Conservation (phyloP, 2,329 filamentous ascomycete species). For the Aspergillus clavatus region DNA sequence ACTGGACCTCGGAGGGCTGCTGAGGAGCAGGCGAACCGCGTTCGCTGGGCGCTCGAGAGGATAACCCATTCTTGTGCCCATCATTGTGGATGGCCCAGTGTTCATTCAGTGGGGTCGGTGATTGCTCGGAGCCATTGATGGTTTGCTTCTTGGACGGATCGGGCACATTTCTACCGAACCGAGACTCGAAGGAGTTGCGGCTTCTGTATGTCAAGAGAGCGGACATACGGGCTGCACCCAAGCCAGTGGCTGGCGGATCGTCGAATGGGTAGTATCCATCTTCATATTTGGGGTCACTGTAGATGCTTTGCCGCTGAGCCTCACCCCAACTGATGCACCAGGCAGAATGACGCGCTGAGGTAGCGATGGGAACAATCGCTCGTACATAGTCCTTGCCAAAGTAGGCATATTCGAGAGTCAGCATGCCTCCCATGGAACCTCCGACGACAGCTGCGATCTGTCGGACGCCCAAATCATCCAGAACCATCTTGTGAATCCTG, state of each 20-base stretch:
- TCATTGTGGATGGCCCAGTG: slow-evolving; percentile 82
- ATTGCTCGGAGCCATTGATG: slow-evolving; percentile 64
- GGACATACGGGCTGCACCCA: slow-evolving; percentile 94
- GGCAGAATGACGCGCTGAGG: slow-evolving; percentile 52
- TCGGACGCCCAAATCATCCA: slow-evolving; percentile 51
- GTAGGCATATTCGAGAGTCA: slow-evolving; percentile 60
- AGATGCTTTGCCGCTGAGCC: slow-evolving; percentile 65
- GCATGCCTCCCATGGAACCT: slow-evolving; percentile 57
- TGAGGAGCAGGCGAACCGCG: slow-evolving; percentile 25
- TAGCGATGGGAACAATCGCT: slow-evolving; percentile 53
- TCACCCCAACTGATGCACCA: slow-evolving; percentile 59
- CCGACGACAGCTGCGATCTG: slow-evolving; percentile 53
- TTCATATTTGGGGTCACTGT: slow-evolving; percentile 96
- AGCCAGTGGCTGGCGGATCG: slow-evolving; percentile 78
- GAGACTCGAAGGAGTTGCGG: slow-evolving; percentile 91
- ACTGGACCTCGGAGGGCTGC: slow-evolving; percentile 30
- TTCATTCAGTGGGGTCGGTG: slow-evolving; percentile 59
- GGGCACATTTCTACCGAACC: slow-evolving; percentile 89
- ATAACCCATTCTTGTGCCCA: slow-evolving; percentile 62
- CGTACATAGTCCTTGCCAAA: slow-evolving; percentile 60
- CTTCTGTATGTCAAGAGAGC: slow-evolving; percentile 93
- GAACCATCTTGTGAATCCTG: slow-evolving; percentile 51
- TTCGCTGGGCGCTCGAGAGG: slow-evolving; percentile 44
- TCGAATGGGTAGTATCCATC: slow-evolving; percentile 90
- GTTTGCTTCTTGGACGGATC: slow-evolving; percentile 78